These are phyloP conservation scores for Serendipita sp. DNA, from an alignment of 768 basidiomycete species.

Conservation along the genomic window DNA sequence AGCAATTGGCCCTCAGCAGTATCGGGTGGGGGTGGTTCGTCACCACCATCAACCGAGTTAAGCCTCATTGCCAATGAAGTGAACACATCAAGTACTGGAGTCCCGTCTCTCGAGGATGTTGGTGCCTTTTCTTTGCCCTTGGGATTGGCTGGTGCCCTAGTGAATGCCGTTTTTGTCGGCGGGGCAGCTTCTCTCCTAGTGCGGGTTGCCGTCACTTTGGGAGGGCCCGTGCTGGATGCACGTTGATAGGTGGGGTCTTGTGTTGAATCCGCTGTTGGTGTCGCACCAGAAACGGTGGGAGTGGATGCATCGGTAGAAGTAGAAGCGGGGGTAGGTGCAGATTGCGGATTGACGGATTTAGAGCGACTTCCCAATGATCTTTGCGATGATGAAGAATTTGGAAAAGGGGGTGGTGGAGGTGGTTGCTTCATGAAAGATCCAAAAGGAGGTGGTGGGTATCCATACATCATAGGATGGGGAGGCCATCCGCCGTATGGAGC, in stretches of 20 bases:
- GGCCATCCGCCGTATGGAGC: not conserved
- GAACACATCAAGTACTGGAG: not conserved
- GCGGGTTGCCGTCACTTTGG: not conserved
- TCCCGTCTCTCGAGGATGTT: not conserved
- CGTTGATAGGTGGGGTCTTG: not conserved
- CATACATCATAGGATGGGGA: slow-evolving; percentile 1
- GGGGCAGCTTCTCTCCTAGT: not conserved
- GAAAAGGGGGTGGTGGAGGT: not conserved
- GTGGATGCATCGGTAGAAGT: not conserved
- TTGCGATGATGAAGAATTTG: not conserved
- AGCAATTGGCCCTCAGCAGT: slow-evolving; percentile 2
- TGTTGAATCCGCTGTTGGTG: not conserved
- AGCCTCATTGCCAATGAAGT: not conserved
- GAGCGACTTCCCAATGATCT: not conserved
- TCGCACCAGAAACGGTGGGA: not conserved
- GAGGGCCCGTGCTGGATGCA: not conserved
- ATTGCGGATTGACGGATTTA: not conserved
- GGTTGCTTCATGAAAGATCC: not conserved
- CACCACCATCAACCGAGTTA: not conserved
- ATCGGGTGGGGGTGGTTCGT: not conserved
- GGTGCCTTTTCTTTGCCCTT: not conserved
- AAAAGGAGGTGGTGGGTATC: not conserved
- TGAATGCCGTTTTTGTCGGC: not conserved
- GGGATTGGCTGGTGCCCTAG: too few species aligned
- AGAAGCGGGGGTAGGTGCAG: not conserved